Evolutionary conservation across 768 basidiomycete genomes (phyloP).

Genomic region (Mycena haematopus): DNA sequence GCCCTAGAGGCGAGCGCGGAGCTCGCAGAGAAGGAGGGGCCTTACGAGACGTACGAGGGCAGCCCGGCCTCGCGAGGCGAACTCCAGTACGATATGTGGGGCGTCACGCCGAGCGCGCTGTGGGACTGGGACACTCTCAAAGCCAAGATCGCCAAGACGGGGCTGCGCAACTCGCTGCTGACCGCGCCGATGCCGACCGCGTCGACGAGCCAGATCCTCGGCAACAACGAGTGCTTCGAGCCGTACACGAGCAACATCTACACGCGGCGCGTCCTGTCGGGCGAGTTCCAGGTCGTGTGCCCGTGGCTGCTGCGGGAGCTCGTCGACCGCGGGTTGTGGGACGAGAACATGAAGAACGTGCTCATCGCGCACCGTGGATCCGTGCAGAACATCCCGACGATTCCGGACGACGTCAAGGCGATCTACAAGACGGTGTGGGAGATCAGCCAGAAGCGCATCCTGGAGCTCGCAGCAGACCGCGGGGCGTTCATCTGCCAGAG

Average conservation of each 20-base stretch:
- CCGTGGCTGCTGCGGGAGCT: conserved; percentile 99
- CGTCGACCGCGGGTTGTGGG: conserved; percentile 93
- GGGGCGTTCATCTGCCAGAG: conserved; percentile 95
- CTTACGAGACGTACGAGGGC: conserved; percentile 90
- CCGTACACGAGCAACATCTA: conserved; percentile 99
- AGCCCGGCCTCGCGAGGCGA: conserved; percentile 89
- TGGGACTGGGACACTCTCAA: conserved; percentile 96
- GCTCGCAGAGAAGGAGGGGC: conserved; percentile 77
- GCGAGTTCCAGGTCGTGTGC: conserved; percentile 99
- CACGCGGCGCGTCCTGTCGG: conserved; percentile 97
- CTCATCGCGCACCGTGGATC: conserved; percentile 97
- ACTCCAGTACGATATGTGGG: conserved; percentile 96
- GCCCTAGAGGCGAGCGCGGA: conserved; percentile 92
- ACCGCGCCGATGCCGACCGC: conserved; percentile 99
- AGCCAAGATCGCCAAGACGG: conserved; percentile 73
- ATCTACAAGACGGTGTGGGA: conserved; percentile 97
- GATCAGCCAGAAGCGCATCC: conserved; percentile 93
- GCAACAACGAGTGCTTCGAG: conserved; percentile 99
- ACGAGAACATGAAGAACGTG: conserved; percentile 99
- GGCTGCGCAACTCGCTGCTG: conserved; percentile 79
- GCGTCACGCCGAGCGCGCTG: conserved; percentile 82
- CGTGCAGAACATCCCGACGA: conserved; percentile 83
- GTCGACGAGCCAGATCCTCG: conserved; percentile 96
- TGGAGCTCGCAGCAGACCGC: conserved; percentile 96
- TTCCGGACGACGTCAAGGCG: conserved; percentile 91